A percentile compares a stretch with the other conserved stretches of the same genome.
Evolutionary conservation across 441 rosid genomes (phyloP).

Genomic region (Populus tomentosa): DNA sequence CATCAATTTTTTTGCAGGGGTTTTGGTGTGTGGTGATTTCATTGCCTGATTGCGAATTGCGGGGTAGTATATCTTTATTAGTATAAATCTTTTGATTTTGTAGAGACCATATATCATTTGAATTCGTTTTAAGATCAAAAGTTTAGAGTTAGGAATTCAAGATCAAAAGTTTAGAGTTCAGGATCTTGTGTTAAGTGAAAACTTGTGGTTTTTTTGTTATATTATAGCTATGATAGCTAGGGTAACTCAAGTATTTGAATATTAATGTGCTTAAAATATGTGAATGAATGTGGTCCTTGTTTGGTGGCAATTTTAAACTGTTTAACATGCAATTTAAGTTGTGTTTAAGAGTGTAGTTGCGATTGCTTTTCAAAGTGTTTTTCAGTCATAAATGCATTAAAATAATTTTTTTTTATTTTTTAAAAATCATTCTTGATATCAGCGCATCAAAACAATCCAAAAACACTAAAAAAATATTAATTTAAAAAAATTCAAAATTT

Average conservation of each 20-base stretch:
- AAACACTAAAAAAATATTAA: too few species aligned
- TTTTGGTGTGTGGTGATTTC: too few species aligned
- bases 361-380: too few species aligned
- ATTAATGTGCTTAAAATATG: not conserved
- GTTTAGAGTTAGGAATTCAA: constrained; percentile 6
- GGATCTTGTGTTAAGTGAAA: constrained; percentile 4
- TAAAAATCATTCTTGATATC: too few species aligned
- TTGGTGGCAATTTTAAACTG: not conserved
- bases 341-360: too few species aligned
- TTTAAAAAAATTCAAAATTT: too few species aligned
- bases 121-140: constrained; percentile 2
- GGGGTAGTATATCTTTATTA: not conserved
- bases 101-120: not conserved
- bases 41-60: too few species aligned
- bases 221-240: too few species aligned
- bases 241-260: not conserved
- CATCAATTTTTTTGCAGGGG: too few species aligned
- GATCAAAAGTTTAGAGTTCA: constrained; percentile 6
- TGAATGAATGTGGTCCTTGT: not conserved
- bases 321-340: not conserved
- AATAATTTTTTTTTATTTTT: too few species aligned
- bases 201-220: not conserved
- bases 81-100: constrained; percentile 4
- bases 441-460: too few species aligned
- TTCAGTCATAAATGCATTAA: too few species aligned